These are phyloP conservation scores for Apiospora aurea DNA, from an alignment of 2,329 filamentous ascomycete genomes.

Conservation along the genomic window DNA sequence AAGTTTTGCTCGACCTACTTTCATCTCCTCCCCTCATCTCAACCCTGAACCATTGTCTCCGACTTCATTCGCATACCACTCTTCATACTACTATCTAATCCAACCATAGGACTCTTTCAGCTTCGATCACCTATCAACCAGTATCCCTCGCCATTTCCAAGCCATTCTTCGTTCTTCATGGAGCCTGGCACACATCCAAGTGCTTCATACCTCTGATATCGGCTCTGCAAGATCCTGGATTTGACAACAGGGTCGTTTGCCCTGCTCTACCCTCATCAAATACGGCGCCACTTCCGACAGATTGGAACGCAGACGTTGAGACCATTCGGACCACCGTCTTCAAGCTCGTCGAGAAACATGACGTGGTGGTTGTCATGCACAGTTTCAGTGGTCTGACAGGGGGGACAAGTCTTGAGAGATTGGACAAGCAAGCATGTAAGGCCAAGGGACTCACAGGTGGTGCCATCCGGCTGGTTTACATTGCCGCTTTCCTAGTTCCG, in stretches of 20 bases:
- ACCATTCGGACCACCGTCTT: slow-evolving; percentile 30
- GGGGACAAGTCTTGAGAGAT: slow-evolving; percentile 33
- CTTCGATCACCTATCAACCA: too few relatives aligned
- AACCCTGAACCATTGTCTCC: too few relatives aligned
- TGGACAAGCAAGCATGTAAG: slow-evolving; percentile 32
- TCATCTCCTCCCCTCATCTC: too few relatives aligned
- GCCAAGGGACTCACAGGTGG: slow-evolving; percentile 29
- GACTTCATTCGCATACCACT: too few relatives aligned
- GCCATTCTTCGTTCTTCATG: not conserved
- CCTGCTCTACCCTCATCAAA: slow-evolving; percentile 31
- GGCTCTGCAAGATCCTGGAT: slow-evolving; percentile 24
- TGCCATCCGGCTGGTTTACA: slow-evolving; percentile 35
- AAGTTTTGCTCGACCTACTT: too few relatives aligned
- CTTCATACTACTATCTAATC: too few relatives aligned
- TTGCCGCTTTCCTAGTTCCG: slow-evolving; percentile 36
- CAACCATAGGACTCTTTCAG: too few relatives aligned
- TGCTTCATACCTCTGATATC: slow-evolving; percentile 32
- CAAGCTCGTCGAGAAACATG: slow-evolving; percentile 30
- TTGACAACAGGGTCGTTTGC: not conserved
- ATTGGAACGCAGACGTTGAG: slow-evolving; percentile 33
- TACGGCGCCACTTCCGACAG: slow-evolving; percentile 29
- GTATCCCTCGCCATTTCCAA: not conserved
- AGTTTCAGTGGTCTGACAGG: slow-evolving; percentile 37
- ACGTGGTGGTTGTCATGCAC: slow-evolving; percentile 31
- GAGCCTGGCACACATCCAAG: not conserved